Evolutionary conservation across 164 flowering plant species (phyloP).

Genomic region (Vitis labrusca): DNA sequence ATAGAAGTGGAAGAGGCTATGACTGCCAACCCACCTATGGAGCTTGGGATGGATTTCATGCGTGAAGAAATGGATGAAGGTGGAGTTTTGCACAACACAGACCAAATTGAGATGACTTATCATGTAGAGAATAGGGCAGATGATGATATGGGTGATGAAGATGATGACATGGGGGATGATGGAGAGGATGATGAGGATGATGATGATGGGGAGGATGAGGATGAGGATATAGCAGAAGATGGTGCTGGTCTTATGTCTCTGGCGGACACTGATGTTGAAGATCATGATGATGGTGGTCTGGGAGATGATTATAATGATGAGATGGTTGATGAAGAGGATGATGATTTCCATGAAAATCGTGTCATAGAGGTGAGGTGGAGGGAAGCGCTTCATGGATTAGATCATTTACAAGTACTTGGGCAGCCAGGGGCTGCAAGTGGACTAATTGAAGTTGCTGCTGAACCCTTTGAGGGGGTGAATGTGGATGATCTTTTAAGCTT

Average conservation of each 20-base stretch:
- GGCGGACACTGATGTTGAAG: slow-evolving; percentile 94
- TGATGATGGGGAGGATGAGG: slow-evolving; percentile 80
- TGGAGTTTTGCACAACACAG: slow-evolving; percentile 37
- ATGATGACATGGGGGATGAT: slow-evolving; percentile 88
- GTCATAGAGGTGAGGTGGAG: slow-evolving; percentile 92
- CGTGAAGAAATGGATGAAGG: slow-evolving; percentile 76
- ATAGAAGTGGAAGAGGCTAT: slow-evolving; percentile 50
- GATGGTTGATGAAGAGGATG: slow-evolving; percentile 88
- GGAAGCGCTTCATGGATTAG: slow-evolving; percentile 88
- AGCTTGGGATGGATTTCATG: slow-evolving; percentile 63
- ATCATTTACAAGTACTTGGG: slow-evolving; percentile 85
- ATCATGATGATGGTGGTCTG: slow-evolving; percentile 86
- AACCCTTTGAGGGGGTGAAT: slow-evolving; percentile 87
- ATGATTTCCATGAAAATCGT: slow-evolving; percentile 85
- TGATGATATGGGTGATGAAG: slow-evolving; percentile 87
- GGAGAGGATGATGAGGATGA: slow-evolving; percentile 85
- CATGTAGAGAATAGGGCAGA: slow-evolving; percentile 69
- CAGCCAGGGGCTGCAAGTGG: slow-evolving; percentile 72
- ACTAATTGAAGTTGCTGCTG: slow-evolving; percentile 78
- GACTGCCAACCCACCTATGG: slow-evolving; percentile 37
- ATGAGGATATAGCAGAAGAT: slow-evolving; percentile 87
- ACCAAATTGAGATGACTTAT: slow-evolving; percentile 69
- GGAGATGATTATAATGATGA: slow-evolving; percentile 91
- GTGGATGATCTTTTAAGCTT: slow-evolving; percentile 88
- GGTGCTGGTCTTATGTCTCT: slow-evolving; percentile 83